A percentile compares a stretch with the other conserved stretches of the same genome.
Conservation (phyloP, 352 stramenopile genomes). For the Blastocystis hominis region DNA sequence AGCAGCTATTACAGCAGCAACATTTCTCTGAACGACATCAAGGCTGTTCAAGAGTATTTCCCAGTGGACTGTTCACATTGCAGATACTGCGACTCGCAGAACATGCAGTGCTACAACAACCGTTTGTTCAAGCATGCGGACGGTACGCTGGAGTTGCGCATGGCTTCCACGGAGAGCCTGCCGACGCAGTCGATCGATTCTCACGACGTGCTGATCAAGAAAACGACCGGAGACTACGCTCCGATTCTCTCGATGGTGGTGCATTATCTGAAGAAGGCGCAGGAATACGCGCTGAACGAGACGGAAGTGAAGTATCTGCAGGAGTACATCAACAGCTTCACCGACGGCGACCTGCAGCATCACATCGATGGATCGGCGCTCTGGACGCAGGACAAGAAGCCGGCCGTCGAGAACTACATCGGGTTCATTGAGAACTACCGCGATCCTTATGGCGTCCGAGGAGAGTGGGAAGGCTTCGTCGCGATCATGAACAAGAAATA, state of each 20-base stretch:
- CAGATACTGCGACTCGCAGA: slow-evolving; percentile 35
- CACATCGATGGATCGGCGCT: slow-evolving; percentile 58
- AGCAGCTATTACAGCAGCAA: slow-evolving; percentile 57
- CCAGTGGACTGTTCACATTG: not conserved
- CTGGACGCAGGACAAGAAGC: slow-evolving; percentile 60
- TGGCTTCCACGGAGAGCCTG: slow-evolving; percentile 31
- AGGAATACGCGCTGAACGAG: slow-evolving; percentile 8
- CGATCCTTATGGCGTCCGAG: slow-evolving; percentile 59
- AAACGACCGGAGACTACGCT: slow-evolving; percentile 50
- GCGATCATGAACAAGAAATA: slow-evolving; percentile 60
- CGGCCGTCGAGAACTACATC: slow-evolving; percentile 60
- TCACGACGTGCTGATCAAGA: not conserved
- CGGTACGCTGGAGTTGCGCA: slow-evolving; percentile 46
- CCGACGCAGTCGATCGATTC: not conserved
- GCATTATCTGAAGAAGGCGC: slow-evolving; percentile 2
- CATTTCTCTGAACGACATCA: slow-evolving; percentile 45
- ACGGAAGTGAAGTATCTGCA: slow-evolving; percentile 32
- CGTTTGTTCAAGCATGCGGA: slow-evolving; percentile 60
- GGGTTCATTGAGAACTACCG: slow-evolving; percentile 61
- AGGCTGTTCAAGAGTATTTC: slow-evolving; percentile 39
- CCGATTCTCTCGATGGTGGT: slow-evolving; percentile 33
- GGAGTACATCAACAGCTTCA: slow-evolving; percentile 32
- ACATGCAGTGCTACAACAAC: slow-evolving; percentile 60
- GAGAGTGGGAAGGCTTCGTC: slow-evolving; percentile 60
- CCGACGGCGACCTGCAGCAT: slow-evolving; percentile 1